A percentile compares a stretch with the other conserved stretches of the same genome.
Conservation (phyloP, 2,329 filamentous ascomycete species). For the Aureobasidium vineae region DNA sequence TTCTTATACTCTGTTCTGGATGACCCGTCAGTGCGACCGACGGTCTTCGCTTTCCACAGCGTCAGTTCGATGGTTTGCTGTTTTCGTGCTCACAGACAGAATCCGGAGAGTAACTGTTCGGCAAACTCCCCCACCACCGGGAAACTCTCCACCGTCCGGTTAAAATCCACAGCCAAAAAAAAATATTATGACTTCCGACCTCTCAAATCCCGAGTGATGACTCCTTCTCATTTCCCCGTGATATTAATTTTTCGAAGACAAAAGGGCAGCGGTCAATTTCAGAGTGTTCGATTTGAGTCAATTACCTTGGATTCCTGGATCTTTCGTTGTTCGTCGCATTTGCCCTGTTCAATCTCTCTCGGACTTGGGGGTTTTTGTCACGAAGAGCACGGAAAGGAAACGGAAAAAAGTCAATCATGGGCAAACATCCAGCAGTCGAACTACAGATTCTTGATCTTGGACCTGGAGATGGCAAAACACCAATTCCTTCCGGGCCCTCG, state of each 20-base stretch:
- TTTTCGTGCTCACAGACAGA: no score
- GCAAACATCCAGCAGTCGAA: constrained; percentile 10
- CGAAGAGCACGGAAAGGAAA: not conserved
- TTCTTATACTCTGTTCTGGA: no score
- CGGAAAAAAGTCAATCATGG: not conserved
- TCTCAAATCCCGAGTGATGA: not conserved
- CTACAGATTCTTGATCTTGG: not conserved
- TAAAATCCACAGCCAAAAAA: not conserved
- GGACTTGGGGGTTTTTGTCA: not conserved
- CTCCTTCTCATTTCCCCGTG: not conserved
- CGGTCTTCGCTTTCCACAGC: no score
- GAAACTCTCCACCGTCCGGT: not conserved
- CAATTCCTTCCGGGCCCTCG: not conserved
- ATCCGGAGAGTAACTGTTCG: no score
- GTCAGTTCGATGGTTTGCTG: no score
- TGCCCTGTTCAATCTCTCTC: no score
- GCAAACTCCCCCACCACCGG: not conserved
- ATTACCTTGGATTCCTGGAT: not conserved
- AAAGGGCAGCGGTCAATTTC: not conserved
- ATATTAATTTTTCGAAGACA: not conserved
- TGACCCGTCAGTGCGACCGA: no score
- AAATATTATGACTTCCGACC: not conserved
- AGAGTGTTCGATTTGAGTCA: no score
- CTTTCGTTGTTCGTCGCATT: no score
- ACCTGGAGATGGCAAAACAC: not conserved